Base-by-base conservation (phyloP, 2,329 filamentous ascomycete species). In the Xylariaceae sp. region DNA sequence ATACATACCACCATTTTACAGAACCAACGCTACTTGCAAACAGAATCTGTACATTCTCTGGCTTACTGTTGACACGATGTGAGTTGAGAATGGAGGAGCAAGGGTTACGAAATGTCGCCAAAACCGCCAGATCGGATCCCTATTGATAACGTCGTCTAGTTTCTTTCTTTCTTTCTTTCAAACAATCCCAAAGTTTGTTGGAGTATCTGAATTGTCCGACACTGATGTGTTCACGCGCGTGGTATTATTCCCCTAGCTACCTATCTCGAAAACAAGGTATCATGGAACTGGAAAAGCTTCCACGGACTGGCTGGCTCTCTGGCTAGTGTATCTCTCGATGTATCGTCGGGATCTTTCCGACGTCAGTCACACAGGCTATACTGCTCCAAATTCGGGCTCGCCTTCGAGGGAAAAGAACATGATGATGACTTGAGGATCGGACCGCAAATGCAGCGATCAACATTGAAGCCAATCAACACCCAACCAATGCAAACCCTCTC, bases 171-270 rank as follows among this genome's bases (percentile, higher is more conserved):
- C 6, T 6, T 5, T 8, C 5, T 5, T 34, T 34, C 32, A 34
- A 34, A 34, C 1, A 2, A 4, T 39, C 11, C 35, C 35, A 35
- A 9, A 6, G 2, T 35, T 35, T 35, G 6, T 9, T 6, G 9
- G 32, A 9, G 6, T 35, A 35, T 35, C 32, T 1, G 6, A 35
- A 9, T 40, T 40, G 2, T 9, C 39, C 3, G 12, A 40, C 26
- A n/a, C 39, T 40, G 19, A 19, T 19, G 19, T 39, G 34, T 26
- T 31, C 11, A 29, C 37, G 35, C 37, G 31, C 8, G 8, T 37
- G 31, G 50, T 31, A 48, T 53, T 56, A 51, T 53, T 58, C 53
- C n/a, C 44, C 47, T 7, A 56, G 43, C 40, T 53, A 46, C 29
- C 31, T 42, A 45, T 51, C 26, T 40, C 7, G 35, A 29, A 42